Percentiles rank a stretch among this genome's conserved stretches.
Conservation (phyloP, 257 asterid species). For the Anisodus tanguticus region DNA sequence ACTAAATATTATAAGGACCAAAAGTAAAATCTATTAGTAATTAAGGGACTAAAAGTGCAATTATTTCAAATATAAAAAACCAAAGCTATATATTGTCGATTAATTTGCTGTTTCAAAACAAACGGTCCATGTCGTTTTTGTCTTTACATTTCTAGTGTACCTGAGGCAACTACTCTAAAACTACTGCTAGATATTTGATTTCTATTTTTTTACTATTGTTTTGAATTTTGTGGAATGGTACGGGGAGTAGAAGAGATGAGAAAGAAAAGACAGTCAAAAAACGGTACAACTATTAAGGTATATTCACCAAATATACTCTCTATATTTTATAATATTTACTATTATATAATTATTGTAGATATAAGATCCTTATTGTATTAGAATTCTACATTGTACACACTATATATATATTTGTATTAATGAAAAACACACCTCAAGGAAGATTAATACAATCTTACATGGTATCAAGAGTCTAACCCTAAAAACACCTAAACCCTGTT, state of each 20-base stretch:
- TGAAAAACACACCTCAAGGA: too few species aligned
- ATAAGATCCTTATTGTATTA: too few species aligned
- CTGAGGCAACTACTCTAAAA: slow-evolving; percentile 6
- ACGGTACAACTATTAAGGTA: neutral
- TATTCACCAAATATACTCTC: too few species aligned
- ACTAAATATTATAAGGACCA: neutral
- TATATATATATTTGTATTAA: too few species aligned
- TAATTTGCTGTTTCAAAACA: neutral
- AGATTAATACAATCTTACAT: too few species aligned
- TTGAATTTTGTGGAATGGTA: slow-evolving; percentile 23
- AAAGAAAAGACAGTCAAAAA: slow-evolving; percentile 26
- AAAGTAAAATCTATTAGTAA: neutral
- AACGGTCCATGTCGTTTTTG: slow-evolving; percentile 13
- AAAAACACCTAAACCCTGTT: too few species aligned
- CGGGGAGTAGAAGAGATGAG: slow-evolving; percentile 13
- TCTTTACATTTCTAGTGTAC: neutral
- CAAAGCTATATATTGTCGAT: neutral
- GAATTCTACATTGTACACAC: too few species aligned
- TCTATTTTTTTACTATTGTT: neutral
- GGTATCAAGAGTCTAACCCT: too few species aligned
- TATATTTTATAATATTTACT: too few species aligned
- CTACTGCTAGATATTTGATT: neutral
- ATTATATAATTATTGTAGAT: too few species aligned
- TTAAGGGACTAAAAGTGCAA: neutral
- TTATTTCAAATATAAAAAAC: neutral